Percentiles rank a stretch among this genome's conserved stretches.
phyloP scores from a whole-genome alignment of 1,284 basidiomycete species.

The Coniferiporia sulphurascens region DNA sequence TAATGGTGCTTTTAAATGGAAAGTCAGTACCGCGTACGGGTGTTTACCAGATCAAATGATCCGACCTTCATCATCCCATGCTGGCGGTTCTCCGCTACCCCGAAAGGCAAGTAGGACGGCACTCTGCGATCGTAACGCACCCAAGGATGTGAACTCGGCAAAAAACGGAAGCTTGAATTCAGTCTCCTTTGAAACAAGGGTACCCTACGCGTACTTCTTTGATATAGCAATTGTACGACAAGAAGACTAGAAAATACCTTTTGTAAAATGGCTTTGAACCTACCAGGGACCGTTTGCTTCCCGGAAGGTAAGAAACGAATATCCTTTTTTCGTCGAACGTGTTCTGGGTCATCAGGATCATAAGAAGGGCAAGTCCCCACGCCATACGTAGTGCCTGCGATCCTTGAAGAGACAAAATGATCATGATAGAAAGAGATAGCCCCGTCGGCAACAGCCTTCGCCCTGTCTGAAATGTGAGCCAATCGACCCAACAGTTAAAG shows the following conservation, averaged over 20 bases:
- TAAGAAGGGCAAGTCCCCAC: constrained; percentile 28
- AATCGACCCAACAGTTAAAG: constrained; percentile 21
- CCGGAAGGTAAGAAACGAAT: background rate
- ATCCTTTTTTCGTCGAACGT: constrained; percentile 20
- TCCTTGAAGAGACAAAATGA: constrained; percentile 41
- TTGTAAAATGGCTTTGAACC: background rate
- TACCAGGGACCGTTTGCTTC: background rate
- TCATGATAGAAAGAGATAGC: constrained; percentile 49
- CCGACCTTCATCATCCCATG: background rate
- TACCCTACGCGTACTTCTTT: background rate
- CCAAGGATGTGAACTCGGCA: background rate
- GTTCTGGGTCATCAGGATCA: constrained; percentile 30
- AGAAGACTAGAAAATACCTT: background rate
- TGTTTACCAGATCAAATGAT: background rate
- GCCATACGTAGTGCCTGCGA: constrained; percentile 44
- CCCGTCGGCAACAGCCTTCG: constrained; percentile 52
- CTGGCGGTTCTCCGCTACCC: background rate
- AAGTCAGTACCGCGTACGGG: background rate
- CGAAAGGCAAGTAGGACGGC: background rate
- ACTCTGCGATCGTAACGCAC: background rate
- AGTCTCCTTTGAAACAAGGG: background rate
- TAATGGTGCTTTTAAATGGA: background rate
- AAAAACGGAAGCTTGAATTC: background rate
- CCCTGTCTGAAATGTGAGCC: background rate
- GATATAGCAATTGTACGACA: background rate